Conservation (phyloP, 306 rosid species). For the Quercus robur region DNA sequence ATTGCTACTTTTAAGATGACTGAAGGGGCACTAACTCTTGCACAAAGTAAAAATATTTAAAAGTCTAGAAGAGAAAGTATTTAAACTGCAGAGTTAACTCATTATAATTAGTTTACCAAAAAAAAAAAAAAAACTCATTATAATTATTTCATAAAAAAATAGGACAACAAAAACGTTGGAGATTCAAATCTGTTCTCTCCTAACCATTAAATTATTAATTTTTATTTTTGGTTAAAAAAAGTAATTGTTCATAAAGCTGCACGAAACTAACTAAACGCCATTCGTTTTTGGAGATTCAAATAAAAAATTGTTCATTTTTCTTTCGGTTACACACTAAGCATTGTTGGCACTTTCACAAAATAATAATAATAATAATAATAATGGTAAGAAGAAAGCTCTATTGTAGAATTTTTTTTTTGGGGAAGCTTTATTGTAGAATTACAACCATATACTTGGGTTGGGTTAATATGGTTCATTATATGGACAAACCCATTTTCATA, state of each 20-base stretch:
- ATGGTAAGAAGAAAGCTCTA: not conserved
- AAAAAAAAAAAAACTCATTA: no score
- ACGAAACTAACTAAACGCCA: not conserved
- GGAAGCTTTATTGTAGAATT: not conserved
- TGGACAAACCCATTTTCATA: constrained; percentile 16
- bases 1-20: no score
- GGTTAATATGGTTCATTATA: not conserved
- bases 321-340: no score
- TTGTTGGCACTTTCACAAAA: not conserved
- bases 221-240: no score
- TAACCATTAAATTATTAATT: no score
- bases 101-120: no score
- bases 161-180: no score
- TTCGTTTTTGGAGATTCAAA: not conserved
- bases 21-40: no score
- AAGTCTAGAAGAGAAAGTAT: rapidly evolving
- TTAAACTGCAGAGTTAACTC: rapidly evolving
- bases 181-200: no score
- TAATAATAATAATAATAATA: not conserved
- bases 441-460: not conserved
- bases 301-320: no score
- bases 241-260: not conserved
- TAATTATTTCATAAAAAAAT: not conserved
- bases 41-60: no score
- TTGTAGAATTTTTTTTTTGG: not conserved